phyloP scores from a whole-genome alignment of 2,329 filamentous ascomycete genomes.

The Venturia oleaginea region DNA sequence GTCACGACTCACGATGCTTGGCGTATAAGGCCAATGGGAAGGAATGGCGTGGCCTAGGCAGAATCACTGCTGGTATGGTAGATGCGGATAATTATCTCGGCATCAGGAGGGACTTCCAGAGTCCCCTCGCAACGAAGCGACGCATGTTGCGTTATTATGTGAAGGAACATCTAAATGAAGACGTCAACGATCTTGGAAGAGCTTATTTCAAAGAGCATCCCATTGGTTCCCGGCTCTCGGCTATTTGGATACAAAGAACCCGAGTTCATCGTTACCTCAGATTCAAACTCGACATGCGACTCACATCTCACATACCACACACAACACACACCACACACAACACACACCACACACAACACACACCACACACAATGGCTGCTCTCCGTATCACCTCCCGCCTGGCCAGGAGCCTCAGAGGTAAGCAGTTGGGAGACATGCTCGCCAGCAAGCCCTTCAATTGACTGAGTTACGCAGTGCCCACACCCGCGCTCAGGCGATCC shows the following conservation, averaged over 20 bases:
- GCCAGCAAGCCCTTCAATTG: neutral
- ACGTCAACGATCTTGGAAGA: neutral
- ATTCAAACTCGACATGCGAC: neutral
- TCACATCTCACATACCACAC: too few relatives aligned
- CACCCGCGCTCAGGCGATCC: constrained; percentile 2
- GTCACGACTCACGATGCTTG: neutral
- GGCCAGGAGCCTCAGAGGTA: constrained; percentile 13
- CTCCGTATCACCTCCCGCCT: constrained; percentile 16
- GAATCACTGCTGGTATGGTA: neutral
- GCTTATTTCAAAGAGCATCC: neutral
- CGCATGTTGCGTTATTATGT: too few relatives aligned
- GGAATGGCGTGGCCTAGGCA: neutral
- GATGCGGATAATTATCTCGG: neutral
- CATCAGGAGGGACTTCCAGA: neutral
- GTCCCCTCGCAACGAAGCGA: neutral
- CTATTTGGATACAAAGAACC: neutral
- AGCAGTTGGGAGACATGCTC: neutral
- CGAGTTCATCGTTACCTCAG: neutral
- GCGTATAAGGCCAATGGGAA: neutral
- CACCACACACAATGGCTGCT: constrained; percentile 15
- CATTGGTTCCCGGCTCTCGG: constrained; percentile 1
- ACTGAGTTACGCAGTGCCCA: constrained; percentile 5
- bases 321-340: constrained; percentile 8
- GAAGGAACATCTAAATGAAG: too few relatives aligned
- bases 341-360: neutral